Conservation (phyloP, 208 protist species). For the Angomonas deanei region DNA sequence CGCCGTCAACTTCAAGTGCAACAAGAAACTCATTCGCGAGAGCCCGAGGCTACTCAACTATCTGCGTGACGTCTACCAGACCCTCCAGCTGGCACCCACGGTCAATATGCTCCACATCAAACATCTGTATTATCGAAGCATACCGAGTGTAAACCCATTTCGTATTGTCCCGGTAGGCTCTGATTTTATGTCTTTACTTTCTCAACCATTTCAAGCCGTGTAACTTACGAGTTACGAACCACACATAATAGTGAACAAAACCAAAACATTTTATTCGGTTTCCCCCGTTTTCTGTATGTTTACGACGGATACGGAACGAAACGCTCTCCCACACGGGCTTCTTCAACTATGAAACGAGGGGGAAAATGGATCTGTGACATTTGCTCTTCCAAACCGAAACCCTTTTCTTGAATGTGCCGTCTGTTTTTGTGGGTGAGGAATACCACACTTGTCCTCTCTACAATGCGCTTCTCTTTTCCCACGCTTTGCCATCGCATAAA, state of each 20-base stretch:
- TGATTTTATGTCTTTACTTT: slow-evolving; percentile 26
- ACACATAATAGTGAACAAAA: too few relatives aligned
- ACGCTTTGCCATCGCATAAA: too few relatives aligned
- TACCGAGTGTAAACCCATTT: slow-evolving; percentile 66
- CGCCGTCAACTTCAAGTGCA: slow-evolving; percentile 81
- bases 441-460: slow-evolving; percentile 22
- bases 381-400: neutral
- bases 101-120: slow-evolving; percentile 87
- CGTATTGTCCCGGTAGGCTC: slow-evolving; percentile 63
- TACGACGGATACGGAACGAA: too few relatives aligned
- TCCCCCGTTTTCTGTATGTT: too few relatives aligned
- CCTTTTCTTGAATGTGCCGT: neutral
- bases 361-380: too few relatives aligned
- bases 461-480: slow-evolving; percentile 10
- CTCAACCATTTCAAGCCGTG: too few relatives aligned
- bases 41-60: slow-evolving; percentile 79
- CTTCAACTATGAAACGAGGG: too few relatives aligned
- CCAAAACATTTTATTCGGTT: too few relatives aligned
- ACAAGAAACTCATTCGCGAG: slow-evolving; percentile 61
- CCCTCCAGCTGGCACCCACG: slow-evolving; percentile 32
- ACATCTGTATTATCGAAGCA: slow-evolving; percentile 67
- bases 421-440: too few relatives aligned
- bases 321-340: too few relatives aligned
- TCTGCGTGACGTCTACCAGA: slow-evolving; percentile 79
- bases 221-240: too few relatives aligned